Conservation (phyloP, 345 rosid genomes). For the Pseudoturritis turrita region DNA sequence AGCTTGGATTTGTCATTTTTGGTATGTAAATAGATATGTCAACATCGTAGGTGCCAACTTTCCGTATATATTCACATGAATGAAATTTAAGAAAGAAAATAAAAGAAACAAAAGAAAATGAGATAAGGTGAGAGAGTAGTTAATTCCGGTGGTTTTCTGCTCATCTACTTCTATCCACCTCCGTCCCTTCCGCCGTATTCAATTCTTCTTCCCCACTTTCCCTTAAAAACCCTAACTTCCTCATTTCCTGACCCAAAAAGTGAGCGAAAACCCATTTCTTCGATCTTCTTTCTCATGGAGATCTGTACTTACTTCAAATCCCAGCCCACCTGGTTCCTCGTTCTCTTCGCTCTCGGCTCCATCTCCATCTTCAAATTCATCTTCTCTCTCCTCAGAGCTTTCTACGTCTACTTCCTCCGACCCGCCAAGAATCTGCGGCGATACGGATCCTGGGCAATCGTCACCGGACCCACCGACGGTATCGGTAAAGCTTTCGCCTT, state of each 20-base stretch:
- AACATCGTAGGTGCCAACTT: constrained; percentile 18
- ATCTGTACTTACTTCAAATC: constrained; percentile 47
- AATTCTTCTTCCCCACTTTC: background rate
- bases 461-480: constrained; percentile 93
- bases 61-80: background rate
- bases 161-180: constrained; percentile 54
- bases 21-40: background rate
- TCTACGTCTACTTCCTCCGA: constrained; percentile 77
- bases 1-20: background rate
- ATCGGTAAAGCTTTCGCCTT: constrained; percentile 90
- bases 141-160: constrained; percentile 60
- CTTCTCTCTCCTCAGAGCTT: constrained; percentile 50
- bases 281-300: constrained; percentile 42
- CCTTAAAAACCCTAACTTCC: constrained; percentile 1
- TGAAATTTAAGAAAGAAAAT: background rate
- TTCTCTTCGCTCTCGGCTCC: constrained; percentile 56
- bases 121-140: constrained; percentile 11
- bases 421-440: constrained; percentile 76
- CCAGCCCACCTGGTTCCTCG: constrained; percentile 66
- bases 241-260: background rate
- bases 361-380: constrained; percentile 42
- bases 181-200: constrained; percentile 6
- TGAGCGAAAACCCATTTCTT: constrained; percentile 10
- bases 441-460: constrained; percentile 95
- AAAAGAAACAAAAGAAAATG: background rate